Percentiles rank a stretch among this genome's conserved stretches.
phyloP scores from a whole-genome alignment of 2,329 filamentous ascomycete species.

The Diplocarpon rosae region DNA sequence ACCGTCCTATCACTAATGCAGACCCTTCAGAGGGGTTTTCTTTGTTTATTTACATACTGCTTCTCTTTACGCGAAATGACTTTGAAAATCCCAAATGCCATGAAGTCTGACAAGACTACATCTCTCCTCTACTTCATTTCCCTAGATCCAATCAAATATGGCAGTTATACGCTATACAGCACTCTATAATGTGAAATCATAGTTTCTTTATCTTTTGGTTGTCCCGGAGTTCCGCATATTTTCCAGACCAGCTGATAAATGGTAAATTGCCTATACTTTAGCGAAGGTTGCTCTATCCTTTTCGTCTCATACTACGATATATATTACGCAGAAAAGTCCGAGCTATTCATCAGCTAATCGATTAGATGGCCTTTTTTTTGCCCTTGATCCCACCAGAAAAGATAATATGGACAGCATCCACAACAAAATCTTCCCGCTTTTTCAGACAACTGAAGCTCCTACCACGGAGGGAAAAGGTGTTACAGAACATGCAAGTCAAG shows the following conservation, averaged over 20 bases:
- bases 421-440: conserved; percentile 39
- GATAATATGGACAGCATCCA: conserved; percentile 22
- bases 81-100: neutral
- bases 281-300: conserved; percentile 44
- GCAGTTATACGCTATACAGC: conserved; percentile 28
- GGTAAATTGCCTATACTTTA: neutral
- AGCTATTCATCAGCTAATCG: conserved; percentile 34
- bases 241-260: neutral
- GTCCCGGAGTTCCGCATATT: conserved; percentile 36
- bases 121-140: conserved; percentile 5
- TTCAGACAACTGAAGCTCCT: conserved; percentile 54
- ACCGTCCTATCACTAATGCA: too few relatives aligned
- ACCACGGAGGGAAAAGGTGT: conserved; percentile 42
- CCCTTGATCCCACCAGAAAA: conserved; percentile 40
- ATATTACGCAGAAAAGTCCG: conserved; percentile 50
- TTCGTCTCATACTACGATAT: conserved; percentile 61
- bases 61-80: too few relatives aligned
- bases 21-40: too few relatives aligned
- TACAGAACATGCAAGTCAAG: conserved; percentile 37
- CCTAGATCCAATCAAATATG: conserved; percentile 7
- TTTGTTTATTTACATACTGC: too few relatives aligned
- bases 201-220: conserved; percentile 40
- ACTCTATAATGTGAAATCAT: conserved; percentile 49
- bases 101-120: conserved; percentile 8
- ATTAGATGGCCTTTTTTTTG: conserved; percentile 33